Evolutionary conservation across 2,329 filamentous ascomycete species (phyloP).

Genomic region (Tolypocladium inflatum): DNA sequence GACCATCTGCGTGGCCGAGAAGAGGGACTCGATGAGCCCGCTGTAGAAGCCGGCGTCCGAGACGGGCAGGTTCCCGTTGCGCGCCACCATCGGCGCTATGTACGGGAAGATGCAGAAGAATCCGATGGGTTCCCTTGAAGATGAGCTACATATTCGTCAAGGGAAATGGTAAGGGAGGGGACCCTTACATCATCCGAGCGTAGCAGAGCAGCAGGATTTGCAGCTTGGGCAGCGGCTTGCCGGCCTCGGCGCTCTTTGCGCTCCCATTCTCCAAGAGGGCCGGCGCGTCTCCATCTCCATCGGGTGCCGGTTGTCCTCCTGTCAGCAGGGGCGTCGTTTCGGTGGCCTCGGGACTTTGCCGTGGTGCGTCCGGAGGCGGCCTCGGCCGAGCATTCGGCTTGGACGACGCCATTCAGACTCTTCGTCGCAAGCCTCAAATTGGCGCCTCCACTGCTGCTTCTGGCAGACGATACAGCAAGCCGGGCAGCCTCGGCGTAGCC

Average conservation of each 20-base stretch:
- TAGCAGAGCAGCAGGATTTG: conserved; percentile 69
- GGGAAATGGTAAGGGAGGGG: not conserved
- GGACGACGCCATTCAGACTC: not conserved
- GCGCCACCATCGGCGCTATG: conserved; percentile 66
- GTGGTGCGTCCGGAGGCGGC: not conserved
- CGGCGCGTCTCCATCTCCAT: not conserved
- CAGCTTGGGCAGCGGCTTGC: conserved; percentile 41
- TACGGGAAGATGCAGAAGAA: conserved; percentile 80
- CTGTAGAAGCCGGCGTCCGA: conserved; percentile 72
- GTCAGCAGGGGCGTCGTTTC: not conserved
- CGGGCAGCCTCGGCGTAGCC: not conserved
- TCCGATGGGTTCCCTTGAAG: conserved; percentile 55
- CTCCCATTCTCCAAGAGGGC: not conserved
- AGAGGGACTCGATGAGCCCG: conserved; percentile 65
- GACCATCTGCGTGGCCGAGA: conserved; percentile 66
- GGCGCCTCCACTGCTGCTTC: not conserved
- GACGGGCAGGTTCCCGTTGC: conserved; percentile 50
- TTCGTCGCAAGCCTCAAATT: not conserved
- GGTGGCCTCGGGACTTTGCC: not conserved
- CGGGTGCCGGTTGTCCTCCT: not conserved
- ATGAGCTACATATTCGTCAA: not conserved
- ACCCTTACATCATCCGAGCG: conserved; percentile 44
- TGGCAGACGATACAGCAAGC: not conserved
- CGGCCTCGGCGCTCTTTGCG: not conserved
- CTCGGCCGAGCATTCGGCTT: not conserved